Evolutionary conservation across 352 stramenopile species (phyloP).

Genomic region (Pythium insidiosum): DNA sequence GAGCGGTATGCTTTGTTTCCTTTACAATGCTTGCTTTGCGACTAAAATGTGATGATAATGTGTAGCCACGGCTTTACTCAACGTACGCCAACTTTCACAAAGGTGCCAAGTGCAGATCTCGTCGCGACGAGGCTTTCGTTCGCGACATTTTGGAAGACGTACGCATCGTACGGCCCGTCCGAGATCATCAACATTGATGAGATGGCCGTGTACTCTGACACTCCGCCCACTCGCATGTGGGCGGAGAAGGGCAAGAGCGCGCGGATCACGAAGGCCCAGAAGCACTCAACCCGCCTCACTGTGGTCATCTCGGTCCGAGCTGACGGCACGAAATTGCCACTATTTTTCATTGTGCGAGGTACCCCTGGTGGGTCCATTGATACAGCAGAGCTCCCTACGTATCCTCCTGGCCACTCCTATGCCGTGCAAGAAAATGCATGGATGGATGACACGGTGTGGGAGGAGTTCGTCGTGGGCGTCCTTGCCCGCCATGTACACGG

Average conservation of each 20-base stretch:
- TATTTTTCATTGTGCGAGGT: too few relatives aligned
- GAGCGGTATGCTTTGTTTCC: neutral
- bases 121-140: neutral
- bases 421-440: too few relatives aligned
- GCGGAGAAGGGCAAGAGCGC: neutral
- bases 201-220: conserved; percentile 6
- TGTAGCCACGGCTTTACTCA: conserved; percentile 1
- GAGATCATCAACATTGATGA: conserved; percentile 11
- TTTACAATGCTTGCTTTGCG: neutral
- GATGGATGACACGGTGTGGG: too few relatives aligned
- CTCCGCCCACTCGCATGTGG: neutral
- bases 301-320: too few relatives aligned
- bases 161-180: neutral
- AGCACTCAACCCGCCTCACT: too few relatives aligned
- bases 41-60: neutral
- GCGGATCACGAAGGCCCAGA: neutral
- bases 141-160: conserved; percentile 5
- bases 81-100: neutral
- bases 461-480: too few relatives aligned
- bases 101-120: neutral
- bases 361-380: too few relatives aligned
- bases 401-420: too few relatives aligned
- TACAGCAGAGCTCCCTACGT: too few relatives aligned
- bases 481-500: too few relatives aligned
- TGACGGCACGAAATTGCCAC: too few relatives aligned